Base-by-base conservation (phyloP, 2,329 filamentous ascomycete genomes). In the Zasmidium citrigriseum region DNA sequence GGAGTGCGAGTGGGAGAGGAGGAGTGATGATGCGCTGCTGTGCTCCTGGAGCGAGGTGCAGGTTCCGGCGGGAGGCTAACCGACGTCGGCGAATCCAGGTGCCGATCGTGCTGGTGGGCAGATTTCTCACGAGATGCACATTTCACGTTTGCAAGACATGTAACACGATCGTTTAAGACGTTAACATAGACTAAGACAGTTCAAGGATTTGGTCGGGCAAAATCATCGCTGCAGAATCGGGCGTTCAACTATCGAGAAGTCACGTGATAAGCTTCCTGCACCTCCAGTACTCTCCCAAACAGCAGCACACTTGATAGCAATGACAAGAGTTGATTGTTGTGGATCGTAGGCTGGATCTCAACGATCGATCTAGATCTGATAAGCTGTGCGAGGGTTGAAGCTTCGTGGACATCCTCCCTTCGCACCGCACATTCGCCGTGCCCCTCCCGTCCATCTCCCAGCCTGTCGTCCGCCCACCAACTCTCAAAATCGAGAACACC, bases 371-470 rank as follows among this genome's bases (percentile, higher is more conserved):
- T 41, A n/a, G 7, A 41, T 41, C 34, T 41, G 34, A n/a, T 41
- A 11, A 10, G 34, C 4, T n/a, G 34, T n/a, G 16, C 34, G 5
- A 41, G 16, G 18, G 34, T 16, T 41, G 34, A 4, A 41, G 7
- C 16, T 10, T 41, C 34, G 16, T 41, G 34, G 27, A 14, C 27
- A 14, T 46, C n/a, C 45, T 11, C 44, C n/a, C n/a, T 25, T 21
- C 16, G 16, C 5, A 16, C 52, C 52, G 41, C 29, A 46, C 29
- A 46, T 54, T 49, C 47, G 21, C 47, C 47, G 47, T 49, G 47
- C 47, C 47, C 52, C 52, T 54, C 52, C 41, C 38, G 22, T 18
- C 12, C 48, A 51, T 25, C 48, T 27, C n/a, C 24, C 4, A 38
- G 14, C 48, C 18, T 11, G 14, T 41, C 16, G 4, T 41, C 34